Percentiles rank a stretch among this genome's conserved stretches.
phyloP scores from a whole-genome alignment of 2,329 filamentous ascomycete species.

The Dactylellina haptotyla region DNA sequence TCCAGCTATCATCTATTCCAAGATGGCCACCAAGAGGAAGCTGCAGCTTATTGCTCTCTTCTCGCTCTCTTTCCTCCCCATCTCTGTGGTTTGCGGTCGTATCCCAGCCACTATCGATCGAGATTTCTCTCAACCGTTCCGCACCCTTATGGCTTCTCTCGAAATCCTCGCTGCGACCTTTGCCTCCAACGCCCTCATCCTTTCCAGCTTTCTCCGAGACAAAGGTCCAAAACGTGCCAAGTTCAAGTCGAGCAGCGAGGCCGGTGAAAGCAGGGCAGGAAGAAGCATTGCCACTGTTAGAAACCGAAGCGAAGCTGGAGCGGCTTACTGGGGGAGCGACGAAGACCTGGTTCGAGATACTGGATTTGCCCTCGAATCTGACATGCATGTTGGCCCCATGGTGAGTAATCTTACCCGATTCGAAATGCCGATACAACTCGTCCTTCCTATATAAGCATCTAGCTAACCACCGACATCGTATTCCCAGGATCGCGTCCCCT shows the following conservation, averaged over 20 bases:
- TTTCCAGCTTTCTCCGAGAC: constrained; percentile 92
- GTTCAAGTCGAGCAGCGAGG: constrained; percentile 72
- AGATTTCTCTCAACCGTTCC: constrained; percentile 81
- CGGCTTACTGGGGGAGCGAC: constrained; percentile 80
- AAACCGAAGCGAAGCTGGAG: constrained; percentile 46
- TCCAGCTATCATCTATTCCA: constrained; percentile 82
- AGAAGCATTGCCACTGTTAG: constrained; percentile 61
- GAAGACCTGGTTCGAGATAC: constrained; percentile 86
- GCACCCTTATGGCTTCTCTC: constrained; percentile 86
- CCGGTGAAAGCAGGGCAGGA: constrained; percentile 63
- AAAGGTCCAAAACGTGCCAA: constrained; percentile 88
- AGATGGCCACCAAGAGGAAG: constrained; percentile 81
- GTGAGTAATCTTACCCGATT: constrained; percentile 12
- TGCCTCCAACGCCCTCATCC: constrained; percentile 86
- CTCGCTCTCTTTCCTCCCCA: constrained; percentile 81
- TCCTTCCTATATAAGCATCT: not conserved
- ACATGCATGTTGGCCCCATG: constrained; percentile 30
- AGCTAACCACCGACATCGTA: not conserved
- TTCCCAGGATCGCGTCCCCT: constrained; percentile 37
- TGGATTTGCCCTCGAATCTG: constrained; percentile 64
- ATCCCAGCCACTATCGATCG: constrained; percentile 79
- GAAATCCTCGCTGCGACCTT: constrained; percentile 89
- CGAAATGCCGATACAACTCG: not conserved
- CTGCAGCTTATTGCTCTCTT: constrained; percentile 82
- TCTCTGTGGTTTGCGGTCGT: constrained; percentile 81